These are phyloP conservation scores for Botrytis paeoniae DNA, from an alignment of 2,329 filamentous ascomycete species.

Conservation along the genomic window DNA sequence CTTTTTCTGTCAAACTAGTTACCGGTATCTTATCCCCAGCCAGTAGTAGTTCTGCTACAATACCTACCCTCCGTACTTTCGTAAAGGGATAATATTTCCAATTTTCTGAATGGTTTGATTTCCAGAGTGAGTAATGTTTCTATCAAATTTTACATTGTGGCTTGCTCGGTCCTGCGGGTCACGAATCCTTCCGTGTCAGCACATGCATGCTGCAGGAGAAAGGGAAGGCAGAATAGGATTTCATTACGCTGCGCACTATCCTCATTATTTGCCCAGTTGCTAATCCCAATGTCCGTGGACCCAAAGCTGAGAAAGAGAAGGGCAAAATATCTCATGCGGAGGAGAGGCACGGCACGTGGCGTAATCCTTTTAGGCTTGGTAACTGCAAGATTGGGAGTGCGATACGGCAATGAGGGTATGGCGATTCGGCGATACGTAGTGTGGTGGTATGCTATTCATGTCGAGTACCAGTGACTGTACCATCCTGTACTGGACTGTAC, in stretches of 20 bases:
- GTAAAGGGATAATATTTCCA: background rate
- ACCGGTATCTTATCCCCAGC: background rate
- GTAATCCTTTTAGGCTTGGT: background rate
- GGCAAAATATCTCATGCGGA: constrained; percentile 14
- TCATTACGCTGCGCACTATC: constrained; percentile 1
- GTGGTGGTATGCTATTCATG: constrained; percentile 1
- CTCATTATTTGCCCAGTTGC: background rate
- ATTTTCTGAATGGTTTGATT: background rate
- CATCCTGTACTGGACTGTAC: background rate
- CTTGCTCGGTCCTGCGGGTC: constrained; percentile 22
- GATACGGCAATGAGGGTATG: background rate
- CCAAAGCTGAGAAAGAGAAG: constrained; percentile 12
- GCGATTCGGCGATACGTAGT: constrained; percentile 11
- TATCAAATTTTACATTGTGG: constrained; percentile 21
- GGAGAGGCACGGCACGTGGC: constrained; percentile 20
- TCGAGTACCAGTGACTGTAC: constrained; percentile 16
- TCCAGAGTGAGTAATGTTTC: constrained; percentile 13
- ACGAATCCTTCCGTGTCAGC: constrained; percentile 21
- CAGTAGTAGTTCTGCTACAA: background rate
- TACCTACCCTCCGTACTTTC: background rate
- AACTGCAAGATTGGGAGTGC: background rate
- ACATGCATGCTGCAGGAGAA: constrained; percentile 21
- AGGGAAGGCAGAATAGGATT: constrained; percentile 9
- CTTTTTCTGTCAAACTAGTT: background rate
- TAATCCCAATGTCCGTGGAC: background rate